These are phyloP conservation scores for Tulasnella calospora DNA, from an alignment of 768 basidiomycete genomes.

Conservation along the genomic window DNA sequence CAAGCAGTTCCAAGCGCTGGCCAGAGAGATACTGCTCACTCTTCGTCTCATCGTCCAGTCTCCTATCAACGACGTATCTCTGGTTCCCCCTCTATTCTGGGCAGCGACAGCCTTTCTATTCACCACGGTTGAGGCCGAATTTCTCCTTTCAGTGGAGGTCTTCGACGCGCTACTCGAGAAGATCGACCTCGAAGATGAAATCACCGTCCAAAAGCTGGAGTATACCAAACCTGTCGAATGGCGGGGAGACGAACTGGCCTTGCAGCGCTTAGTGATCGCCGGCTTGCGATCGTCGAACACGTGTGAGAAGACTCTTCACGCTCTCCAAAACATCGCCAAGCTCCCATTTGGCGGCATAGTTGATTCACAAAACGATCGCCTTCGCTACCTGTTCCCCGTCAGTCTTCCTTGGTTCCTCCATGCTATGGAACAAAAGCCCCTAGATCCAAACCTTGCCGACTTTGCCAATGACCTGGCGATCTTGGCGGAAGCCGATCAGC, in stretches of 20 bases:
- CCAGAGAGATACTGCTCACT: slow-evolving; percentile 74
- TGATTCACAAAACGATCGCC: slow-evolving; percentile 57
- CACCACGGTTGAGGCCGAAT: slow-evolving; percentile 80
- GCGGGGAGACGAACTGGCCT: slow-evolving; percentile 51
- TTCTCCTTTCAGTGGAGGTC: slow-evolving; percentile 58
- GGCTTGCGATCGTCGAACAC: slow-evolving; percentile 78
- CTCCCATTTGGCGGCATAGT: slow-evolving; percentile 57
- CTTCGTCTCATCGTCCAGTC: slow-evolving; percentile 58
- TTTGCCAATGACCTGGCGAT: slow-evolving; percentile 69
- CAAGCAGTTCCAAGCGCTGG: slow-evolving; percentile 73
- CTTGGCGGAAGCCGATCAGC: slow-evolving; percentile 67
- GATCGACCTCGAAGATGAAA: slow-evolving; percentile 64
- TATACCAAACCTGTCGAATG: slow-evolving; percentile 67
- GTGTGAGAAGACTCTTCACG: slow-evolving; percentile 57
- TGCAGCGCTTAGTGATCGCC: slow-evolving; percentile 67
- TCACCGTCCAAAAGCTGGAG: slow-evolving; percentile 63
- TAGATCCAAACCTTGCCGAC: slow-evolving; percentile 55
- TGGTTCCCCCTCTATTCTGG: slow-evolving; percentile 86
- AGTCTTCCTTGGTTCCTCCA: slow-evolving; percentile 86
- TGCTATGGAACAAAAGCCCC: slow-evolving; percentile 60
- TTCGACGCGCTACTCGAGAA: slow-evolving; percentile 60
- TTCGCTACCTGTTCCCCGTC: slow-evolving; percentile 77
- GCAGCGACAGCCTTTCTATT: slow-evolving; percentile 72
- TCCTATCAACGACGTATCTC: slow-evolving; percentile 52
- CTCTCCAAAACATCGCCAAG: slow-evolving; percentile 59